phyloP scores from a whole-genome alignment of 2,329 filamentous ascomycete species.

The Rutstroemia sp. region DNA sequence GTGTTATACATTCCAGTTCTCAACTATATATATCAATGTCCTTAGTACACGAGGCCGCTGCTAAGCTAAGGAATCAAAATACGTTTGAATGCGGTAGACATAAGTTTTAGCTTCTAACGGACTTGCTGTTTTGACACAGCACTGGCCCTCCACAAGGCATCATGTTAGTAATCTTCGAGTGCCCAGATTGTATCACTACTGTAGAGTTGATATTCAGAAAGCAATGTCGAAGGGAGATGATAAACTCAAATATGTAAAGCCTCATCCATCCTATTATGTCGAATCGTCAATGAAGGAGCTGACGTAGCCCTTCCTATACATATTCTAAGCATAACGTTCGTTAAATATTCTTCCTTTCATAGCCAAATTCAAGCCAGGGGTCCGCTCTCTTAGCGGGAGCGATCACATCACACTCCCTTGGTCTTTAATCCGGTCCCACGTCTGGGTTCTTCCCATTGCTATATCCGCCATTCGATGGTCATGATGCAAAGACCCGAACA shows the following conservation, averaged over 20 bases:
- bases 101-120: no score
- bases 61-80: no score
- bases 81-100: no score
- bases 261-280: background rate
- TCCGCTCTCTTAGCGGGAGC: background rate
- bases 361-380: background rate
- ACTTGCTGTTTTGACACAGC: no score
- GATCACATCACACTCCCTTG: background rate
- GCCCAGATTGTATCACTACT: conserved; percentile 15
- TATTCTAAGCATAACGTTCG: conserved; percentile 26
- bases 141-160: no score
- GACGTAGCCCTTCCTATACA: conserved; percentile 18
- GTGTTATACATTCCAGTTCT: conserved; percentile 52
- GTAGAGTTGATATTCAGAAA: no score
- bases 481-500: conserved; percentile 66
- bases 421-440: background rate
- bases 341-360: background rate
- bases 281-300: background rate
- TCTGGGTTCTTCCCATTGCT: background rate
- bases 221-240: no score
- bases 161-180: conserved; percentile 31
- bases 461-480: conserved; percentile 9
- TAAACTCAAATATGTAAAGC: background rate
- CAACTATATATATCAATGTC: conserved; percentile 48
- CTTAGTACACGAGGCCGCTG: conserved; percentile 37